Conservation (phyloP, 2,329 filamentous ascomycete species). For the Thelonectria blattea region DNA sequence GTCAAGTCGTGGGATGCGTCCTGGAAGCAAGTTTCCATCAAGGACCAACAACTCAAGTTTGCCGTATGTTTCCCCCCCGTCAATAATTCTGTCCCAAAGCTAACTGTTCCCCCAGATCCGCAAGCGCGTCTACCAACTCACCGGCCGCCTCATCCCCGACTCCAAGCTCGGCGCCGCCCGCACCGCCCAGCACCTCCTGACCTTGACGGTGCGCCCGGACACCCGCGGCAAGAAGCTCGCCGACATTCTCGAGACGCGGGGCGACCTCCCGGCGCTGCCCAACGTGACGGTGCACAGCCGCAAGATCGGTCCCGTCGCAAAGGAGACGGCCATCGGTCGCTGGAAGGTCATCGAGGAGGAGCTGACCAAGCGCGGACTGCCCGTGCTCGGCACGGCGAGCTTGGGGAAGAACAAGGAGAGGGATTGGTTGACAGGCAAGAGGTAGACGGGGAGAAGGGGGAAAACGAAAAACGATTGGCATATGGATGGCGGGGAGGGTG, state of each 20-base stretch:
- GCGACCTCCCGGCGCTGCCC: conserved; percentile 57
- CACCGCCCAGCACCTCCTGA: conserved; percentile 61
- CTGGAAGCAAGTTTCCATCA: conserved; percentile 65
- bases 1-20: conserved; percentile 55
- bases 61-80: conserved; percentile 60
- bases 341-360: conserved; percentile 82
- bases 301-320: conserved; percentile 73
- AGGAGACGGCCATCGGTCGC: conserved; percentile 73
- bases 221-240: conserved; percentile 68
- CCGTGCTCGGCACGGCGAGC: conserved; percentile 56
- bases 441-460: conserved; percentile 17
- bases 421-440: conserved; percentile 50
- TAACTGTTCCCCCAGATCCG: conserved; percentile 63
- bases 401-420: conserved; percentile 51
- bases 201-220: conserved; percentile 57
- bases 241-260: conserved; percentile 58
- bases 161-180: conserved; percentile 63
- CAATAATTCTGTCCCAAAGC: not conserved
- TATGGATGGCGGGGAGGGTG: conserved; percentile 24
- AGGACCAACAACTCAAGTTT: conserved; percentile 72
- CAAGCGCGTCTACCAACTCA: conserved; percentile 82
- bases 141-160: conserved; percentile 78
- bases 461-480: conserved; percentile 13
- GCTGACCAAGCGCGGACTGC: conserved; percentile 66
- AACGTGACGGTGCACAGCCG: conserved; percentile 74